These are phyloP conservation scores for Cercospora sesami DNA, from an alignment of 2,329 filamentous ascomycete genomes.

Conservation along the genomic window DNA sequence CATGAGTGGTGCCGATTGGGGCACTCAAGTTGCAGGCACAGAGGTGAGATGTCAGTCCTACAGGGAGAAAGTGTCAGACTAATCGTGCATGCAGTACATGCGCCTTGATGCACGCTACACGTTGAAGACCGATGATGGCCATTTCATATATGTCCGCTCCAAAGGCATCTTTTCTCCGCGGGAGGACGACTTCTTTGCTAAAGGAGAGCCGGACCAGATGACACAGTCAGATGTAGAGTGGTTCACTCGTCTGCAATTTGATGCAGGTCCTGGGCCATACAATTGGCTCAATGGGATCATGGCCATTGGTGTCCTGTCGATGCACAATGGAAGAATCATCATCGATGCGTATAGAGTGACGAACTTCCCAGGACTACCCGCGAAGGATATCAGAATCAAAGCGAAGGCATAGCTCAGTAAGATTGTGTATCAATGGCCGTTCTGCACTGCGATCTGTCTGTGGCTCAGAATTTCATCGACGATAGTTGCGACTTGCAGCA, in stretches of 20 bases:
- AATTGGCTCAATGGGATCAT: slow-evolving; percentile 31
- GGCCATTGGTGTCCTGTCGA: slow-evolving; percentile 29
- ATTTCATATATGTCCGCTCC: slow-evolving; percentile 28
- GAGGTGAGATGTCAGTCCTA: neutral
- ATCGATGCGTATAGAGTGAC: slow-evolving; percentile 32
- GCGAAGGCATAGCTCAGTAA: neutral
- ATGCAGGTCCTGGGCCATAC: slow-evolving; percentile 26
- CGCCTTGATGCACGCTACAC: slow-evolving; percentile 30
- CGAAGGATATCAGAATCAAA: slow-evolving; percentile 4
- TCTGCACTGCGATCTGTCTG: neutral
- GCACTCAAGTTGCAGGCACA: slow-evolving; percentile 1
- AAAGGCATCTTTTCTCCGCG: slow-evolving; percentile 25
- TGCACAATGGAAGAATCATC: slow-evolving; percentile 28
- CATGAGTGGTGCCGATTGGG: slow-evolving; percentile 31
- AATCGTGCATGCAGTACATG: slow-evolving; percentile 25
- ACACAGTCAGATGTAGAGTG: slow-evolving; percentile 30
- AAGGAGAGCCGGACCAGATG: slow-evolving; percentile 15
- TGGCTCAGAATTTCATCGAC: slow-evolving; percentile 35
- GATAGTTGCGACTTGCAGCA: slow-evolving; percentile 30
- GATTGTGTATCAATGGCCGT: neutral
- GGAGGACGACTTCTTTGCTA: slow-evolving; percentile 1
- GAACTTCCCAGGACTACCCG: slow-evolving; percentile 24
- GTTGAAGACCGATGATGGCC: slow-evolving; percentile 27
- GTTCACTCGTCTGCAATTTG: slow-evolving; percentile 32
- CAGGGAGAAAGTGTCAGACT: neutral